Evolutionary conservation across 805 yeast genomes (phyloP), one percentile per base, ranked within the genome.

Genomic region (Wickerhamomyces chambardii): DNA sequence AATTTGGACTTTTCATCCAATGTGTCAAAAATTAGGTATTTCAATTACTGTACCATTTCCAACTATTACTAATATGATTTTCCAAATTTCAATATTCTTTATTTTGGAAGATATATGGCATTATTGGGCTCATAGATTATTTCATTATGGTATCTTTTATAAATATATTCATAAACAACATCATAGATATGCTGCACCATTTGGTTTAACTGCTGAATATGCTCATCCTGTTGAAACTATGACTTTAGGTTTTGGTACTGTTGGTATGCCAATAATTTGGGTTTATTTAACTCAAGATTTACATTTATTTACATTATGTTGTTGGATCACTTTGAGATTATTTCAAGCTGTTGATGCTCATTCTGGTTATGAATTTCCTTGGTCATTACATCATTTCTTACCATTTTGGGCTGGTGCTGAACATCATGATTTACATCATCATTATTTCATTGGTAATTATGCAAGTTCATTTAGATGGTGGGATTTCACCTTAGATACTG

Each of bases 341-440:
- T 79, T 83, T 68, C 98, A 90, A 70, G 98, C 98, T 19, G 90
- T 90, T 39, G 98, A 90, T 58, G 82, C 97, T 18, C 98, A 90
- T 61, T 87, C 97, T 11, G 98, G 97, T 39, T 92, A 90, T 62
- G 97, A 90, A 58, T 90, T 90, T 76, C 97, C 98, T 43, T 79
- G 94, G 85, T 85, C 96, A 5, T 70, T 90, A 54, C 92, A 86
- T 63, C 86, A 87, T 56, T 77, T 90, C 62, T 57, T 90, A 41
- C 97, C 97, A 33, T 74, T 92, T 64, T 89, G 97, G 97, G 95
- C 97, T 4, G 97, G 97, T 46, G 96, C 97, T 17, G 96, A 84
- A 53, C 97, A 90, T 62, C 97, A 90, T 58, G 98, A 90, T 61
- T 84, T 84, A 62, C 98, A 90, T 58, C 98, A 90, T 59, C 95